Evolutionary conservation across 2,329 filamentous ascomycete species (phyloP), one percentile per base, ranked within the genome.

Genomic region (Esteya vermicola): DNA sequence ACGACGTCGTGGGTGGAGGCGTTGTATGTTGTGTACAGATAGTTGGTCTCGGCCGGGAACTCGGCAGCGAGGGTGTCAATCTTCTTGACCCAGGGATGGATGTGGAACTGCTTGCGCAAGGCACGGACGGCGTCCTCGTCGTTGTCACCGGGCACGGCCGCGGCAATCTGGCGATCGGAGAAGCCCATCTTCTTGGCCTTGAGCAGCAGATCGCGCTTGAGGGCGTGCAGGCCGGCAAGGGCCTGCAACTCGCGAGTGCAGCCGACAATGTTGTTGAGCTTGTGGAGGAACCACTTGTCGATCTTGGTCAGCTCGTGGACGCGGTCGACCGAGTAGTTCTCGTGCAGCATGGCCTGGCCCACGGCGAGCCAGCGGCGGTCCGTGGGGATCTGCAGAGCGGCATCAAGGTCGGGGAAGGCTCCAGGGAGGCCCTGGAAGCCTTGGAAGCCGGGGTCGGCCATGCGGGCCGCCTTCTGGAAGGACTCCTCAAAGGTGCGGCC

Each of bases 271-370:
- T 96, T 96, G 65, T 94, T 80, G 38, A 98, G 77, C 74, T 98
- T 96, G 77, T 95, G 77, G 52, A 98, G 66, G 72, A 98, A 98
- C 91, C 91, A 96, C 65, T 93, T 94, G 68, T 96, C 91, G 54
- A 98, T 98, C 72, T 94, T 95, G 64, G 83, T 93, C 51, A 98
- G 68, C 7, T 95, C 85, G 57, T 96, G 86, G 14, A 98, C 72
- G 59, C 74, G 78, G 48, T 98, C 89, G 35, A 95, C 86, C 2
- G 84, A 77, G 69, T 98, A 98, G 61, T 82, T 81, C 65, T 95
- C 86, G 67, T 96, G 86, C 50, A 94, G 77, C 85, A 98, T 93
- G 49, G 91, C 91, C 64, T 96, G 88, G 34, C 91, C 89, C 55
- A 98, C 86, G 48, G 91, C 91, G 52, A 98, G 73, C 91, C 91